phyloP scores from a whole-genome alignment of 148 eudicot genomes.

The Pouteria glomerata region DNA sequence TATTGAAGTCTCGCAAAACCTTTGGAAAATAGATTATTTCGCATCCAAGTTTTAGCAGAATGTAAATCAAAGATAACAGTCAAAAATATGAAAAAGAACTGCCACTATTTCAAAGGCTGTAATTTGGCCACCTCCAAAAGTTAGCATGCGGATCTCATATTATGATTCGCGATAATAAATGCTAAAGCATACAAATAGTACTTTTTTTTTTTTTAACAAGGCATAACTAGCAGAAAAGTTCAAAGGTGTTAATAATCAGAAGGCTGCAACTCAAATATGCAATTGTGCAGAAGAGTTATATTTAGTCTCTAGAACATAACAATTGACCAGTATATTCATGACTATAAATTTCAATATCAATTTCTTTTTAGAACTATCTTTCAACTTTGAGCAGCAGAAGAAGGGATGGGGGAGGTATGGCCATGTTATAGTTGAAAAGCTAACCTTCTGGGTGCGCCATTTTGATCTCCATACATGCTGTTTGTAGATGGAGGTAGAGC shows the following conservation, averaged over 20 bases:
- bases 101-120: not conserved
- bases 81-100: not conserved
- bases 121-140: not conserved
- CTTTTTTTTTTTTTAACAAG: not conserved
- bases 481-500: slow-evolving; percentile 15
- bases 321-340: not conserved
- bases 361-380: not conserved
- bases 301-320: not conserved
- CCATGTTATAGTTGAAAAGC: not conserved
- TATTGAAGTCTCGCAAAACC: not conserved
- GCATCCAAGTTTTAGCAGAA: not conserved
- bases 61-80: not conserved
- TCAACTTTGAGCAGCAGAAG: not conserved
- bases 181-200: not conserved
- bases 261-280: not conserved
- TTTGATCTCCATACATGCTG: slow-evolving; percentile 17
- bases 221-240: not conserved
- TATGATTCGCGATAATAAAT: not conserved
- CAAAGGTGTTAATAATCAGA: not conserved
- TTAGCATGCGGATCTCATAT: not conserved
- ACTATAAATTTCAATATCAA: not conserved
- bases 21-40: not conserved
- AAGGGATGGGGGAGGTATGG: too few species aligned
- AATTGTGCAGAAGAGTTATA: not conserved
- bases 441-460: slow-evolving; percentile 32